Conservation (phyloP, 306 rosid species). For the Vachellia pachyceras region DNA sequence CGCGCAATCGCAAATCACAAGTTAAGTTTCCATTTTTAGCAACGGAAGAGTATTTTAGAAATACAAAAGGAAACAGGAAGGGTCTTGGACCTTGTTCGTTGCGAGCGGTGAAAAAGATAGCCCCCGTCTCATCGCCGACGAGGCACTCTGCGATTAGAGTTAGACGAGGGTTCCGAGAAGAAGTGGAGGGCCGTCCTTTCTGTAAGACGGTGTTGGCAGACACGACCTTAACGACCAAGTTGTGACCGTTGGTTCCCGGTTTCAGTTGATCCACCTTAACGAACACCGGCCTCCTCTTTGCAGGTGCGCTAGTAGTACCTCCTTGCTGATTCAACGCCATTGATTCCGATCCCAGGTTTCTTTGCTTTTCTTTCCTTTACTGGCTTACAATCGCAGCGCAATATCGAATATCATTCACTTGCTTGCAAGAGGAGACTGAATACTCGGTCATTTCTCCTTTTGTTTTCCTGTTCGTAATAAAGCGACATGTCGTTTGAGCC, state of each 20-base stretch:
- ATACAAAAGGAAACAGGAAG: too few species aligned
- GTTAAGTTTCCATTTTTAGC: too few species aligned
- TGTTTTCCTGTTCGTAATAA: background rate
- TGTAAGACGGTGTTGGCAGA: constrained; percentile 57
- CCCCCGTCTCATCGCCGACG: constrained; percentile 79
- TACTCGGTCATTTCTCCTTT: background rate
- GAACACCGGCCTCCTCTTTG: constrained; percentile 77
- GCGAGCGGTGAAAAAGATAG: constrained; percentile 81
- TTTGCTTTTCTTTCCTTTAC: background rate
- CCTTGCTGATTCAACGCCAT: constrained; percentile 47
- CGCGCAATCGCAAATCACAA: too few species aligned
- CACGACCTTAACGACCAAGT: constrained; percentile 68
- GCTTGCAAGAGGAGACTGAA: background rate
- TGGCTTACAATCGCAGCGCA: background rate
- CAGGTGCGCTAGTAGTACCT: constrained; percentile 37
- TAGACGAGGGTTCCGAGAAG: constrained; percentile 35
- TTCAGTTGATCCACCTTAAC: constrained; percentile 73
- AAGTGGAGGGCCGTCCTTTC: too few species aligned
- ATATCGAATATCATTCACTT: background rate
- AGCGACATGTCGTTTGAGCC: constrained; percentile 34
- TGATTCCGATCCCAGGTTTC: constrained; percentile 29
- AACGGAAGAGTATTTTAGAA: too few species aligned
- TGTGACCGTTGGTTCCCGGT: constrained; percentile 87
- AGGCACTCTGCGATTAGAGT: constrained; percentile 77
- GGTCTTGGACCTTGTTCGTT: constrained; percentile 70